Base-by-base conservation (phyloP, 2,329 filamentous ascomycete species). In the Diplodia scrobiculata region DNA sequence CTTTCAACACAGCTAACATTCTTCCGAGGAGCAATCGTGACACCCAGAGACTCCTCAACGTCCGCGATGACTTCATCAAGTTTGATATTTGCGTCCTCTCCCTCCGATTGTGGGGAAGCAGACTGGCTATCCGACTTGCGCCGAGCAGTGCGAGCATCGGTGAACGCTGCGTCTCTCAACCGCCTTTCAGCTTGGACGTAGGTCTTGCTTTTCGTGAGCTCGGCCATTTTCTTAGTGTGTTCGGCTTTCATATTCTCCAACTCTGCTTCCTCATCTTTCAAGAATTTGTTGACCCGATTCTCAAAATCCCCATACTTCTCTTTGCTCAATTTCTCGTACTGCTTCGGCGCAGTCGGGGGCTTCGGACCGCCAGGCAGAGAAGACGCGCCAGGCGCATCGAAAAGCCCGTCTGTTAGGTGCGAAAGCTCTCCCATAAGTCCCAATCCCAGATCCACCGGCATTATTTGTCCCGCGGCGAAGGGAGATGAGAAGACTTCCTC, bases 401-500 rank as follows among this genome's bases (percentile, higher is more conserved):
- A 92, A 66, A 97, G 91, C 5, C 91, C 92, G 41, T 91, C 88
- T 0, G 95, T 98, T 64, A 98, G 80, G 0, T 86, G 84, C 27
- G 91, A 88, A 21, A 99, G 83, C 76, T 93, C 90, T 45, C 95
- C 95, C 78, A 82, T 81, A 11, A 83, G 84, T 3, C 95, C 95
- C 10, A 98, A 82, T 0, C 92, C 92, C 38, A 98, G 85, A 74
- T 97, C 93, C 2, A 92, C 87, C 0, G 94, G 92, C 9, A 89
- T 87, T 67, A 99, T 96, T 74, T 96, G 91, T 59, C 85, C 86
- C 68, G 94, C 90, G 27, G 90, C 84, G 74, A 97, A 97, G 0
- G 93, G 92, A 1, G 94, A 98, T 0, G 91, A 91, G 64, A 98
- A 86, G 32, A 99, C 89, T 78, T 99, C 94, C 74, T 98, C 95